phyloP scores from a whole-genome alignment of 1,139 yeast species.

The Candida gigantensis region DNA sequence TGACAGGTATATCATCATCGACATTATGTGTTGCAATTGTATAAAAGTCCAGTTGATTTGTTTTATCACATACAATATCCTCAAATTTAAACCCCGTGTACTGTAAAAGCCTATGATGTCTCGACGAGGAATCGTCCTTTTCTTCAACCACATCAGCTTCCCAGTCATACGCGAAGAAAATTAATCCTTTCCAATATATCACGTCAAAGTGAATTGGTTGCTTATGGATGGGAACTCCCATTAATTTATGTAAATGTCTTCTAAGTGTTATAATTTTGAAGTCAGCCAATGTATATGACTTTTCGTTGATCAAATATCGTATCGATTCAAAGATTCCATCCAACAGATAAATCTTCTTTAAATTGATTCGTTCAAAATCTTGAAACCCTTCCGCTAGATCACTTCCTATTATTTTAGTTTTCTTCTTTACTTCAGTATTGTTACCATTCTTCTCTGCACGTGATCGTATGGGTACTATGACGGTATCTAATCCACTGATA shows the following conservation, averaged over 20 bases:
- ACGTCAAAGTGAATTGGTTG: slow-evolving; percentile 20
- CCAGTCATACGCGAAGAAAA: slow-evolving; percentile 25
- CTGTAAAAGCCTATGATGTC: slow-evolving; percentile 15
- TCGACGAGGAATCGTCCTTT: slow-evolving; percentile 4
- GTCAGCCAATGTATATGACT: slow-evolving; percentile 8
- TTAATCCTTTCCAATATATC: slow-evolving; percentile 22
- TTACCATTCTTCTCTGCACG: slow-evolving; percentile 10
- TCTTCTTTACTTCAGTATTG: background rate
- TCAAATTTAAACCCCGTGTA: slow-evolving; percentile 28
- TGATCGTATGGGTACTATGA: slow-evolving; percentile 5
- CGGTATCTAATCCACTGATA: slow-evolving; percentile 10
- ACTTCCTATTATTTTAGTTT: slow-evolving; percentile 20
- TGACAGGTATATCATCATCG: slow-evolving; percentile 15
- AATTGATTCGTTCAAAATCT: slow-evolving; percentile 15
- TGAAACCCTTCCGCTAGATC: slow-evolving; percentile 22
- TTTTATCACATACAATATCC: slow-evolving; percentile 18
- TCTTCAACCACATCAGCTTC: slow-evolving; percentile 11
- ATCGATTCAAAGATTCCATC: slow-evolving; percentile 21
- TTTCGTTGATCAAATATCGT: slow-evolving; percentile 14
- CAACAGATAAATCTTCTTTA: slow-evolving; percentile 19
- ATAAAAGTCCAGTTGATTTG: slow-evolving; percentile 15
- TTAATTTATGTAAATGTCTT: slow-evolving; percentile 21
- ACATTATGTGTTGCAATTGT: slow-evolving; percentile 19
- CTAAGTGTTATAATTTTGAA: slow-evolving; percentile 22
- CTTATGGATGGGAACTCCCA: slow-evolving; percentile 22